phyloP scores from a whole-genome alignment of 2,329 filamentous ascomycete species.

The Chaetomium strumarium region DNA sequence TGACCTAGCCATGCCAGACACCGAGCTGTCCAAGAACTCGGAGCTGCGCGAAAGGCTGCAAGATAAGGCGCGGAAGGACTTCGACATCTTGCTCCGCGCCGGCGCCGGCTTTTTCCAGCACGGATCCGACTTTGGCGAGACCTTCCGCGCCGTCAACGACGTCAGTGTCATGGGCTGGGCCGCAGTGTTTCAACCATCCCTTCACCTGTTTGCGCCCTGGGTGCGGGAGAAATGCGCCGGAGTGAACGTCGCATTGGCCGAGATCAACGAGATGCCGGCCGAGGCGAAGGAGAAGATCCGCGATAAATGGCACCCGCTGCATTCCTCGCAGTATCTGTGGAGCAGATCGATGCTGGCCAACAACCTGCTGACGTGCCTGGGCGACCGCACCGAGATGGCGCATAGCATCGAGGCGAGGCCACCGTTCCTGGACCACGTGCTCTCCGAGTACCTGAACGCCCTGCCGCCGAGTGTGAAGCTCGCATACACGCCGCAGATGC shows the following conservation, averaged over 20 bases:
- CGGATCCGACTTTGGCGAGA: not conserved
- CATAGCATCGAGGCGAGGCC: constrained; percentile 32
- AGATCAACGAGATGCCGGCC: constrained; percentile 13
- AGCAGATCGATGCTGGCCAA: constrained; percentile 24
- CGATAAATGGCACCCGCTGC: constrained; percentile 29
- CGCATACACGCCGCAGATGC: constrained; percentile 12
- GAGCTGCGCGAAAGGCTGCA: constrained; percentile 5
- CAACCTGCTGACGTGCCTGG: constrained; percentile 28
- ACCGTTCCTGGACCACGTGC: constrained; percentile 33
- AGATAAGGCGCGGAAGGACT: not conserved
- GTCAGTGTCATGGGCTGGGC: not conserved
- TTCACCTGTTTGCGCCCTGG: constrained; percentile 12
- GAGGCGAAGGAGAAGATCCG: constrained; percentile 22
- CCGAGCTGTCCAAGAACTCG: constrained; percentile 22
- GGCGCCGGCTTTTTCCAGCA: not conserved
- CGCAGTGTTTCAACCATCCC: not conserved
- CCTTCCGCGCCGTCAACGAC: constrained; percentile 3
- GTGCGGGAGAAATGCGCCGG: constrained; percentile 7
- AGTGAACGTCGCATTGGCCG: constrained; percentile 3
- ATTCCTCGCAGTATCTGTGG: constrained; percentile 27
- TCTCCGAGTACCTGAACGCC: constrained; percentile 29
- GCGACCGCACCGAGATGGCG: constrained; percentile 34
- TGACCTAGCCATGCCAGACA: constrained; percentile 34
- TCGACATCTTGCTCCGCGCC: not conserved
- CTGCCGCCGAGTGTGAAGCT: constrained; percentile 30